These are phyloP conservation scores for Plasmodium berghei DNA, from an alignment of 169 alveolate species.

Conservation along the genomic window DNA sequence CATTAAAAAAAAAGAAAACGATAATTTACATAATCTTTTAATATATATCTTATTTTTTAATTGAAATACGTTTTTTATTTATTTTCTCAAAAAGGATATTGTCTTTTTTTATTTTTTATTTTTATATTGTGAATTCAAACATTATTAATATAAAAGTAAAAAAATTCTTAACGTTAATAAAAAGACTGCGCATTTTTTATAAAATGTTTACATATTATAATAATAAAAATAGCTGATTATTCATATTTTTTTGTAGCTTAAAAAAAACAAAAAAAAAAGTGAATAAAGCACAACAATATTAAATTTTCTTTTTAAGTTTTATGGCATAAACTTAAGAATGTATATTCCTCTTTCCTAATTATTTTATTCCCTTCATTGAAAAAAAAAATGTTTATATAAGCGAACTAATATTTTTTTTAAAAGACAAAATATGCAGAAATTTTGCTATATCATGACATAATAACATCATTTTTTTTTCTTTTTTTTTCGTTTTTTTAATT, in stretches of 20 bases:
- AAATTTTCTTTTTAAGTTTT: neutral
- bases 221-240: constrained; percentile 42
- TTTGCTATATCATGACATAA: too few species aligned
- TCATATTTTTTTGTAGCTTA: constrained; percentile 7
- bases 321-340: neutral
- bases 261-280: constrained; percentile 10
- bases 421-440: too few species aligned
- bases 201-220: constrained; percentile 19
- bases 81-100: constrained; percentile 24
- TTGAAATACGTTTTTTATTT: constrained; percentile 13
- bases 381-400: too few species aligned
- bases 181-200: constrained; percentile 37
- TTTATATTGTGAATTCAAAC: constrained; percentile 19
- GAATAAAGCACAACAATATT: neutral
- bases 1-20: constrained; percentile 15
- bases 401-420: too few species aligned
- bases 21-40: constrained; percentile 5
- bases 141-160: constrained; percentile 15
- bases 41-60: constrained; percentile 26
- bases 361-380: too few species aligned
- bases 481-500: too few species aligned
- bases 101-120: constrained; percentile 56
- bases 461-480: too few species aligned
- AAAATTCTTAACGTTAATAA: constrained; percentile 21
- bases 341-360: too few species aligned